phyloP scores from a whole-genome alignment of 2,329 filamentous ascomycete genomes.

The Fusarium chuoi region DNA sequence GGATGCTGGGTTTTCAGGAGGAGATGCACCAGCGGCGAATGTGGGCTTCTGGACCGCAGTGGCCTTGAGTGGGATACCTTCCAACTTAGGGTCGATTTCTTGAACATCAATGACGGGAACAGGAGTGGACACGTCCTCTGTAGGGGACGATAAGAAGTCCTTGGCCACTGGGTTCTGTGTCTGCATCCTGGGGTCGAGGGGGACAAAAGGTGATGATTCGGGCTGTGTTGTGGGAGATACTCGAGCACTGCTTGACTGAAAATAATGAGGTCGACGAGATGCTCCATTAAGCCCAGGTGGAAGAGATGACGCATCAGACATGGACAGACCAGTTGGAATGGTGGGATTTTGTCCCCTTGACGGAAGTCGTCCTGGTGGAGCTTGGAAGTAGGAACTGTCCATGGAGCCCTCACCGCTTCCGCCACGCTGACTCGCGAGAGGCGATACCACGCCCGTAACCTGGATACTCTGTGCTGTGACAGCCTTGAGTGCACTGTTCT shows the following conservation, averaged over 20 bases:
- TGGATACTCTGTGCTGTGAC: conserved; percentile 45
- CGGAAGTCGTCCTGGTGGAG: conserved; percentile 27
- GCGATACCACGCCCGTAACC: conserved; percentile 46
- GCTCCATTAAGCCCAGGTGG: conserved; percentile 50
- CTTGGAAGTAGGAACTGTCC: conserved; percentile 39
- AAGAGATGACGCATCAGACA: conserved; percentile 40
- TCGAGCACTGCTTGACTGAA: conserved; percentile 45
- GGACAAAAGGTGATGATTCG: conserved; percentile 51
- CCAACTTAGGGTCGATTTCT: conserved; percentile 67
- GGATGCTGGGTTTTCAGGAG: conserved; percentile 45
- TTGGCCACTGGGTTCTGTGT: conserved; percentile 48
- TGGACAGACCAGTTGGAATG: conserved; percentile 31
- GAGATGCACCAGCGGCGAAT: conserved; percentile 54
- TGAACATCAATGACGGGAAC: conserved; percentile 66
- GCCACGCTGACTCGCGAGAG: conserved; percentile 43
- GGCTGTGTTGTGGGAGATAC: conserved; percentile 50
- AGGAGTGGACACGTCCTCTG: conserved; percentile 47
- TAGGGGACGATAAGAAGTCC: conserved; percentile 50
- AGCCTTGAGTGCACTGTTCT: conserved; percentile 50
- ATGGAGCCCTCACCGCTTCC: conserved; percentile 41
- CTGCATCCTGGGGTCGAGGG: conserved; percentile 59
- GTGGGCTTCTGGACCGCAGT: conserved; percentile 63
- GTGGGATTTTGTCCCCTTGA: conserved; percentile 33
- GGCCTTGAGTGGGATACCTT: conserved; percentile 67
- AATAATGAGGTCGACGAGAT: conserved; percentile 50